Percentiles rank a stretch among this genome's conserved stretches.
phyloP scores from a whole-genome alignment of 192 early-diverging fungal genomes.

The Linnemannia exigua region DNA sequence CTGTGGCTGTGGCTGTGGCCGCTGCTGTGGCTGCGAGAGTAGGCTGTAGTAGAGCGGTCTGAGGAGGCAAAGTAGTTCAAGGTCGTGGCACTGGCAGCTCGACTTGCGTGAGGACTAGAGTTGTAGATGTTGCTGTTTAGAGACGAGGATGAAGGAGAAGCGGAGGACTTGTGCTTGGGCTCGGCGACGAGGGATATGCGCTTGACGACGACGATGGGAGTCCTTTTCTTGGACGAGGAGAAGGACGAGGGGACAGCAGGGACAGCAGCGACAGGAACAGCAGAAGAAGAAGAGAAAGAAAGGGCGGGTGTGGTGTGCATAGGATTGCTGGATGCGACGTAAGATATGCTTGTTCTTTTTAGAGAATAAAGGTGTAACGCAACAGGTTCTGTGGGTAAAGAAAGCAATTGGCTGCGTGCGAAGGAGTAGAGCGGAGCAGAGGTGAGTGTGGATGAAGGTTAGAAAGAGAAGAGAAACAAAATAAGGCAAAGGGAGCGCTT shows the following conservation, averaged over 20 bases:
- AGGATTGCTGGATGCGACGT: background rate
- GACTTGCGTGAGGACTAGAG: background rate
- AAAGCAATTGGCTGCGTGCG: background rate
- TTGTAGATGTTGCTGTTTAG: background rate
- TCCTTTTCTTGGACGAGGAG: slow-evolving; percentile 26
- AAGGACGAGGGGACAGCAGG: background rate
- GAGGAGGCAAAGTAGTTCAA: background rate
- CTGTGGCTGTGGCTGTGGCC: background rate
- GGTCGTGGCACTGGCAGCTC: background rate
- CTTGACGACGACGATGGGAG: slow-evolving; percentile 22
- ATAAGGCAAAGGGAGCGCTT: background rate
- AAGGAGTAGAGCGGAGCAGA: background rate
- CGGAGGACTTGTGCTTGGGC: slow-evolving; percentile 13
- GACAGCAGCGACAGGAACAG: background rate
- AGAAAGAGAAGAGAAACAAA: background rate
- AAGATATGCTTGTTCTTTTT: background rate
- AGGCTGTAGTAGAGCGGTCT: background rate
- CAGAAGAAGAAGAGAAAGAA: background rate
- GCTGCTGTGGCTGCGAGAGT: background rate
- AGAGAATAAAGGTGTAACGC: background rate
- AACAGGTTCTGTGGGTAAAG: background rate
- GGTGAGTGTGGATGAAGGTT: background rate
- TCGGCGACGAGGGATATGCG: slow-evolving; percentile 33
- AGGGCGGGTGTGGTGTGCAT: background rate
- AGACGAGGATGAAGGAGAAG: background rate